phyloP scores from a whole-genome alignment of 1,284 basidiomycete species.

The Microbotryomycetes sp. region DNA sequence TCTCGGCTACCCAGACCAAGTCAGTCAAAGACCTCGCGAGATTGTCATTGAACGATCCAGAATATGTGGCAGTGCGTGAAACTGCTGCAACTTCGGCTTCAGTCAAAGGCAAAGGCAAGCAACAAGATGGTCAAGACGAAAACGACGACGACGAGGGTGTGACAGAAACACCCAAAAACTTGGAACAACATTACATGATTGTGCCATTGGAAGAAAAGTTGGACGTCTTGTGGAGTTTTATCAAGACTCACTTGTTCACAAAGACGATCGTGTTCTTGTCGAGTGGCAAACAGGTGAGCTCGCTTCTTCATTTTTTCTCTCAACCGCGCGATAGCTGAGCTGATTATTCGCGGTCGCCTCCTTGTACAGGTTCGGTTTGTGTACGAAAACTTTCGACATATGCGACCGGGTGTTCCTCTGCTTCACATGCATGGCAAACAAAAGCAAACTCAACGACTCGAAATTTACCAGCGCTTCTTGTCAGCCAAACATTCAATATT shows the following conservation, averaged over 20 bases:
- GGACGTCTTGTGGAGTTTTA: constrained; percentile 86
- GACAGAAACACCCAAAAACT: constrained; percentile 55
- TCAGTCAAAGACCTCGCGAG: constrained; percentile 85
- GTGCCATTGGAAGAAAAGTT: constrained; percentile 82
- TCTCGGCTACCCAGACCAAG: constrained; percentile 93
- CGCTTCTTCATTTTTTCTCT: not conserved
- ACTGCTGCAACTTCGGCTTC: constrained; percentile 36
- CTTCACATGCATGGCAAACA: constrained; percentile 95
- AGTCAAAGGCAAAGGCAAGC: constrained; percentile 46
- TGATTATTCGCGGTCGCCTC: not conserved
- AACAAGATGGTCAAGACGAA: constrained; percentile 38
- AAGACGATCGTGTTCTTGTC: constrained; percentile 94
- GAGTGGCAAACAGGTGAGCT: constrained; percentile 72
- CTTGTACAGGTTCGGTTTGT: constrained; percentile 69
- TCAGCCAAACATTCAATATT: constrained; percentile 70
- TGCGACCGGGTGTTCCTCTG: constrained; percentile 87
- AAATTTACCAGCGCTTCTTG: constrained; percentile 75
- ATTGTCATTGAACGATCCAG: constrained; percentile 77
- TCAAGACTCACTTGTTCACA: constrained; percentile 85
- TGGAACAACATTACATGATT: constrained; percentile 87
- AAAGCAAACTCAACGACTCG: constrained; percentile 81
- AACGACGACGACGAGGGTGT: constrained; percentile 40
- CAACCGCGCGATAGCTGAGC: not conserved
- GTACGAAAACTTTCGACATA: constrained; percentile 91
- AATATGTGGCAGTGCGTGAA: constrained; percentile 55